Conservation (phyloP, 805 yeast genomes). For the Metschnikowia koreensis region DNA sequence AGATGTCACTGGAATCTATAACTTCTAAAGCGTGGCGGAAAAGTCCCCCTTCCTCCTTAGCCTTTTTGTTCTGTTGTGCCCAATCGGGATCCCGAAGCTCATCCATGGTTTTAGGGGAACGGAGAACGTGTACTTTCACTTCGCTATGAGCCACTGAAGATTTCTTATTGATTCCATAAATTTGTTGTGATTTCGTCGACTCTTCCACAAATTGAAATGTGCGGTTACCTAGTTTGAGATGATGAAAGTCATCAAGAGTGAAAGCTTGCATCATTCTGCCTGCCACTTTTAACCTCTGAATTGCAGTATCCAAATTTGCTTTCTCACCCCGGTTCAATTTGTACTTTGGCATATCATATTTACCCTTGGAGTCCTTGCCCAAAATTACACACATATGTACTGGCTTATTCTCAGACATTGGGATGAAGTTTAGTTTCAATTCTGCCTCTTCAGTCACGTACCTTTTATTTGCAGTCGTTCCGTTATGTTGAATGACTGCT, state of each 20-base stretch:
- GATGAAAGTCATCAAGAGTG: conserved; percentile 84
- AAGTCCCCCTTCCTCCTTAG: conserved; percentile 69
- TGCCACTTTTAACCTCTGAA: conserved; percentile 72
- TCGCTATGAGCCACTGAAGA: conserved; percentile 55
- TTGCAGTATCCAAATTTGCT: conserved; percentile 66
- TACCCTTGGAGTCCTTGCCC: conserved; percentile 70
- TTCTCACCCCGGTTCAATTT: conserved; percentile 52
- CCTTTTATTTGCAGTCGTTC: conserved; percentile 25
- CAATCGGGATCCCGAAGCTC: conserved; percentile 74
- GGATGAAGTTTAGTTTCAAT: conserved; percentile 35
- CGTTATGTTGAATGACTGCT: conserved; percentile 27
- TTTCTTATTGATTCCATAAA: conserved; percentile 41
- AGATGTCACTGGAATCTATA: conserved; percentile 37
- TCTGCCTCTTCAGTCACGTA: conserved; percentile 23
- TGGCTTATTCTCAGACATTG: conserved; percentile 64
- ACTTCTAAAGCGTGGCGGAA: conserved; percentile 81
- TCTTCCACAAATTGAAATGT: conserved; percentile 73
- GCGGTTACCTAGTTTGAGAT: conserved; percentile 74
- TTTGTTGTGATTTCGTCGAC: conserved; percentile 25
- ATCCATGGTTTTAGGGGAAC: conserved; percentile 61
- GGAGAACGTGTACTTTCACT: conserved; percentile 73
- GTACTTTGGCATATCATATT: conserved; percentile 66
- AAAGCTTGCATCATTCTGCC: conserved; percentile 88
- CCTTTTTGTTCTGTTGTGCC: conserved; percentile 84
- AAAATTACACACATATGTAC: conserved; percentile 76